These are phyloP conservation scores for Pythium volutum DNA, from an alignment of 352 stramenopile species.

Conservation along the genomic window DNA sequence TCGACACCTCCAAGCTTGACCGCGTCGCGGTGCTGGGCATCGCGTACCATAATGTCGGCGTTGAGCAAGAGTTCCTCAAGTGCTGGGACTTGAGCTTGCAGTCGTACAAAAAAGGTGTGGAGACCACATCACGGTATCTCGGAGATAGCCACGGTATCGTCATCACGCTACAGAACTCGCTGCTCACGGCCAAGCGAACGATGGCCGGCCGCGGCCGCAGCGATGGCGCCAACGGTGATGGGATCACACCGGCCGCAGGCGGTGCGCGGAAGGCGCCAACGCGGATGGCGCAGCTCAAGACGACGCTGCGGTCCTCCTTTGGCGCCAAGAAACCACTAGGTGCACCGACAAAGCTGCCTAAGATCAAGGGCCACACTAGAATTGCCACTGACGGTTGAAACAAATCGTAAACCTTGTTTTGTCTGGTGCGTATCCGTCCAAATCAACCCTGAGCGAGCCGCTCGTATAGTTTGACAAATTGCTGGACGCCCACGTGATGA, in stretches of 20 bases:
- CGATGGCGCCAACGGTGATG: conserved; percentile 47
- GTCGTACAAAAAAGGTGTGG: conserved; percentile 91
- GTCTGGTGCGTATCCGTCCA: background rate
- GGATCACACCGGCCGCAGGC: conserved; percentile 33
- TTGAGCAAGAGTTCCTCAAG: conserved; percentile 95
- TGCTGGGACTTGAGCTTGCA: conserved; percentile 87
- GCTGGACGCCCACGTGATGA: conserved; percentile 18
- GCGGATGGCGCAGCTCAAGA: conserved; percentile 35
- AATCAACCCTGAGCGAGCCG: conserved; percentile 18
- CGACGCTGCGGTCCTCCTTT: conserved; percentile 38
- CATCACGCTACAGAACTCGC: conserved; percentile 89
- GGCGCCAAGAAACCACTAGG: conserved; percentile 31
- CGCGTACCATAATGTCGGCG: conserved; percentile 94
- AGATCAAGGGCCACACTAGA: conserved; percentile 23
- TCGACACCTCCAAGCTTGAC: conserved; percentile 68
- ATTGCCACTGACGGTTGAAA: conserved; percentile 27
- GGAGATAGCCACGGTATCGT: conserved; percentile 90
- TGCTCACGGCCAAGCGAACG: conserved; percentile 69
- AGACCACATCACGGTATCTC: conserved; percentile 83
- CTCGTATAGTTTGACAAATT: conserved; percentile 43
- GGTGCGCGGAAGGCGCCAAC: conserved; percentile 19
- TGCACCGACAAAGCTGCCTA: conserved; percentile 11
- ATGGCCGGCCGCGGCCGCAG: conserved; percentile 52
- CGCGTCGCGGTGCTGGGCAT: conserved; percentile 91
- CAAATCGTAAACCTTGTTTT: background rate